Evolutionary conservation across 371 early-diverging fungal species (phyloP), one percentile per base, ranked within the genome.

Genomic region (Rhizomucor miehei): DNA sequence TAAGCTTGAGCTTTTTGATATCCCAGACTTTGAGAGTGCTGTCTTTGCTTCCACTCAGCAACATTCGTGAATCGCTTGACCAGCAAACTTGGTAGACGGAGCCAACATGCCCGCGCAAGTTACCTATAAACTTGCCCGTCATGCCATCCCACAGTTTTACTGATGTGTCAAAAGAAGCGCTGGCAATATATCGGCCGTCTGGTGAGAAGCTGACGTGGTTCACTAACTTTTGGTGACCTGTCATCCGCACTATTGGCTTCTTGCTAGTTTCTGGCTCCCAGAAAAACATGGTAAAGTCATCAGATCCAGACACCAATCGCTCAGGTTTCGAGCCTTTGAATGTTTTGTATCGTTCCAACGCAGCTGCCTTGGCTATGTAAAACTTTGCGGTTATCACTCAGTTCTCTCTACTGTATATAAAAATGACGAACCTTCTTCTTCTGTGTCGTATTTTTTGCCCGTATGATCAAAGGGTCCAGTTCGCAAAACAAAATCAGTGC

Each of bases 131-230:
- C 81, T 90, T 91, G 59, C 99, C 99, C 1, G 89, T 92, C 3
- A 60, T 60, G 17, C 92, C 94, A 69, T 96, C 97, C 99, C 99
- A 99, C 23, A 99, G 63, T 77, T 98, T 98, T 38, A 99, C 94
- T 24, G 92, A 90, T 66, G 95, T 98, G 77, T 99, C 99, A 66
- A 99, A 99, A 21, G 95, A 92, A 3, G 96, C 98, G 65, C 91
- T 91, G 16, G 99, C 98, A 69, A 98, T 75, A 41, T 80, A 81
- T 20, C 91, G 76, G 12, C 98, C 96, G 65, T 97, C 96, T 8
- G 97, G 97, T 6, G 95, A 93, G 60, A 95, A 98, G 55, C 83
- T 78, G 17, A 95, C 90, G 60, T 93, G 93, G 63, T 94, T 95
- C 52, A 99, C 95, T 3, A 92, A 80, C 69, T 97, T 95, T 72